These are phyloP conservation scores for Polytrichum formosum DNA, from an alignment of 225 moss, liverwort and hornwort species.

Conservation along the genomic window DNA sequence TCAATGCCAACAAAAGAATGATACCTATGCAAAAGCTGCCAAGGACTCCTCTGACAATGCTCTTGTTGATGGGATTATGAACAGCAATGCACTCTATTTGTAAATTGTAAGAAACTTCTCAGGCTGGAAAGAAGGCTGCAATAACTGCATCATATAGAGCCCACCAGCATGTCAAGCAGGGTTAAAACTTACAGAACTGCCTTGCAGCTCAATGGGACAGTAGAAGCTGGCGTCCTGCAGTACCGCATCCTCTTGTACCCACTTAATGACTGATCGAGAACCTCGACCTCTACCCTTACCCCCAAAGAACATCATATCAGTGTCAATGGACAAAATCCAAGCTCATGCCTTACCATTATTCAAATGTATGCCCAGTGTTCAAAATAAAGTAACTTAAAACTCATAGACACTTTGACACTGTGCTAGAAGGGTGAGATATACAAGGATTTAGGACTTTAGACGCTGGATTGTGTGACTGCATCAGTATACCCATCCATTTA, in stretches of 20 bases:
- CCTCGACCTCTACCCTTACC: slow-evolving; percentile 72
- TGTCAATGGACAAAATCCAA: background rate
- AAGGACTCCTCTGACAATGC: background rate
- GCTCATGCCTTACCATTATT: background rate
- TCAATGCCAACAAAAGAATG: background rate
- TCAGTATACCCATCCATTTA: too few species aligned
- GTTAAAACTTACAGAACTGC: slow-evolving; percentile 52
- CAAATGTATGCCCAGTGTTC: background rate
- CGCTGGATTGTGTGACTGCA: too few species aligned
- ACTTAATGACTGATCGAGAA: slow-evolving; percentile 74
- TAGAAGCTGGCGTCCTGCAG: slow-evolving; percentile 89
- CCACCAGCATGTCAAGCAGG: too few species aligned
- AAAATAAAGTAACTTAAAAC: background rate
- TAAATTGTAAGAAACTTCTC: too few species aligned
- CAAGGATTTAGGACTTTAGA: background rate
- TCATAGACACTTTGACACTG: background rate
- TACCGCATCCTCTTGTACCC: slow-evolving; percentile 74
- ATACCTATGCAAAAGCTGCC: background rate
- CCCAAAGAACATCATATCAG: slow-evolving; percentile 7
- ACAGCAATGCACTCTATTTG: too few species aligned
- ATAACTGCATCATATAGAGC: too few species aligned
- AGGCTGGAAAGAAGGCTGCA: too few species aligned
- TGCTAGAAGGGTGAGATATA: background rate
- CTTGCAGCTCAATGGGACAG: slow-evolving; percentile 79
- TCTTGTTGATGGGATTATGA: too few species aligned